Evolutionary conservation across 129 eudicot genomes (phyloP).

Genomic region (Chrysanthemum makinoi): DNA sequence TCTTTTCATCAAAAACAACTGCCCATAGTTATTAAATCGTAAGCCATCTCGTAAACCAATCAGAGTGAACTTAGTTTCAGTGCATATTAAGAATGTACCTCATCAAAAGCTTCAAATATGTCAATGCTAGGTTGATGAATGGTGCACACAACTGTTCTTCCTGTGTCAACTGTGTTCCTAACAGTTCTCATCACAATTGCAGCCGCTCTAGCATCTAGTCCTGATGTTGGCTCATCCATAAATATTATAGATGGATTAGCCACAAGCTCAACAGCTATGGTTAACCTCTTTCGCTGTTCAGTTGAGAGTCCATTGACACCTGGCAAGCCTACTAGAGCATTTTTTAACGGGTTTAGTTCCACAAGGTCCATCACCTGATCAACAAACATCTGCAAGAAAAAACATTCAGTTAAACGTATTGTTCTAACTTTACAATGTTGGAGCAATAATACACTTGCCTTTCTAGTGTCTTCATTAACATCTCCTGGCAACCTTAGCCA

Average conservation of each 20-base stretch:
- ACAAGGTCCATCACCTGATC: slow-evolving; percentile 82
- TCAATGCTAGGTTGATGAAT: slow-evolving; percentile 69
- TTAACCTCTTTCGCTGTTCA: slow-evolving; percentile 77
- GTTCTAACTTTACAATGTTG: neutral
- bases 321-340: slow-evolving; percentile 69
- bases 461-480: slow-evolving; percentile 48
- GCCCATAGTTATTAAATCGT: slow-evolving; percentile 14
- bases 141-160: slow-evolving; percentile 67
- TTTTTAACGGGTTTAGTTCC: slow-evolving; percentile 52
- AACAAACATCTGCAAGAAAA: slow-evolving; percentile 58
- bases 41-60: neutral
- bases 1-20: slow-evolving; percentile 81
- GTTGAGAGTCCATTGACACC: slow-evolving; percentile 80
- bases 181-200: slow-evolving; percentile 68
- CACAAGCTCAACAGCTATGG: slow-evolving; percentile 67
- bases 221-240: slow-evolving; percentile 65
- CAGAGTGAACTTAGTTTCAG: neutral
- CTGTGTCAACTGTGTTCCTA: slow-evolving; percentile 57
- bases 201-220: slow-evolving; percentile 62
- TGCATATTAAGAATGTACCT: slow-evolving; percentile 26
- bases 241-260: slow-evolving; percentile 60
- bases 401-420: neutral
- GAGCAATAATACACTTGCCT: slow-evolving; percentile 37
- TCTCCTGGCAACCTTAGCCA: slow-evolving; percentile 74
- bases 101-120: slow-evolving; percentile 65